Base-by-base conservation (phyloP, 139 green algal species). In the Mesostigma viride region DNA sequence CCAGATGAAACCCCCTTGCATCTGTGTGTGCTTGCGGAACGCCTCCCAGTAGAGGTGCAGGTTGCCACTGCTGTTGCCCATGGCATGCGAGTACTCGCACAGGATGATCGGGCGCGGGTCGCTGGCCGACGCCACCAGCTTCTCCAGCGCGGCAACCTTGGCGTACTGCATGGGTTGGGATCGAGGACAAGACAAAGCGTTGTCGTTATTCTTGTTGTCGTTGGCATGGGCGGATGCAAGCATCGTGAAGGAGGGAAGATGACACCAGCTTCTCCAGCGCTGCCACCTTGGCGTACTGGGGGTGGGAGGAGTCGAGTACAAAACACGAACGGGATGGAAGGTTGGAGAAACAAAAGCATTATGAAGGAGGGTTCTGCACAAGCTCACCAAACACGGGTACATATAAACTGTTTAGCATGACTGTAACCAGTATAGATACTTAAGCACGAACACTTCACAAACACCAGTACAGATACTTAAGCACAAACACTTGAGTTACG, bases 1-100 rank as follows among this genome's bases (percentile, higher is more conserved):
- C 93, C 93, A 99, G 28, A 99, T 94, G 81, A 96, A 98, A 26
- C 88, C 93, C 0, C 93, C 91, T 72, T 95, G 85, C 8, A 85
- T 44, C 53, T 40, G 46, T 56, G 67, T 17, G 56, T 84, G 46
- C 1, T 56, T 35, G 27, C 92, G 76, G 76, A 95, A 95, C 22
- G 67, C 66, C 4, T 80, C 62, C 90, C 90, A 99, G 77, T 98
- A 97, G 68, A 87, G 75, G 57, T 82, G 62, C 8, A 96, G 73
- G 78, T 94, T 95, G 63, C 93, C 93, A 58, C 82, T 93, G 69
- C 72, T 87, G 84, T 99, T 99, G 58, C 92, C 92, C 93, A 99
- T 99, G 47, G 81, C 84, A 79, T 99, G 93, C 5, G 84, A 72
- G 67, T 79, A 82, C 81, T 99, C 93, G 75, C 92, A 99, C 27